Base-by-base conservation (phyloP, 2,329 filamentous ascomycete genomes). In the Bertia moriformis region DNA sequence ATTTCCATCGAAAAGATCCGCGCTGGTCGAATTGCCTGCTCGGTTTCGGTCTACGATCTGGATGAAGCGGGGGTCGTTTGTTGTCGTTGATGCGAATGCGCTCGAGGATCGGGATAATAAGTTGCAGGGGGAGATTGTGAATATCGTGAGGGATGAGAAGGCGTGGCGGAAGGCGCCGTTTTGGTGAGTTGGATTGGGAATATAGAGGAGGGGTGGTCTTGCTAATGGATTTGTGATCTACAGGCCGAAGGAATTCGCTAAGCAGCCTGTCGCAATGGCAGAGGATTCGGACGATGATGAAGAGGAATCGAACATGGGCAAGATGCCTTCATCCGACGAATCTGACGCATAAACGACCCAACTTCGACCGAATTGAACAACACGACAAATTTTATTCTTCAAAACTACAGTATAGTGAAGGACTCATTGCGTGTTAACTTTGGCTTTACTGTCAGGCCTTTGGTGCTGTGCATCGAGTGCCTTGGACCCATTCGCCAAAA, bases 1-100 rank as follows among this genome's bases (percentile, higher is more conserved):
- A 48, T 54, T 69, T 10, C 61, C 74, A 4, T 57, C 58, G 10
- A 35, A 35, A 15, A 15, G 7, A 7, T 7, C 7, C 7, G 15
- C 15, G 32, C 32, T 35, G 32, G 32, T 35, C 10, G 32, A 35
- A 35, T 35, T 35, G 15, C 32, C 32, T 12, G 32, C 32, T 7
- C 77, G 78, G 30, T 95, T 96, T 55, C 83, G 89, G 44, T 91
- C 85, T 46, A 91, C 85, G 2, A 85, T 96, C 45, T 96, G 86
- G 84, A 83, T 96, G 56, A 88, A 83, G 59, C 78, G 86, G 14
- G 83, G 87, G 19, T 85, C 86, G 1, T 96, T 80, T 57, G 87
- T 95, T 19, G 62, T 96, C 10, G 70, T 94, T 13, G 83, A 96
- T 47, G 50, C 65, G 14, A 80, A 73, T 18, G 67, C 69, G 19